Evolutionary conservation across 2,329 filamentous ascomycete species (phyloP), one percentile per base, ranked within the genome.

Genomic region (Metarhizium guizhouense): DNA sequence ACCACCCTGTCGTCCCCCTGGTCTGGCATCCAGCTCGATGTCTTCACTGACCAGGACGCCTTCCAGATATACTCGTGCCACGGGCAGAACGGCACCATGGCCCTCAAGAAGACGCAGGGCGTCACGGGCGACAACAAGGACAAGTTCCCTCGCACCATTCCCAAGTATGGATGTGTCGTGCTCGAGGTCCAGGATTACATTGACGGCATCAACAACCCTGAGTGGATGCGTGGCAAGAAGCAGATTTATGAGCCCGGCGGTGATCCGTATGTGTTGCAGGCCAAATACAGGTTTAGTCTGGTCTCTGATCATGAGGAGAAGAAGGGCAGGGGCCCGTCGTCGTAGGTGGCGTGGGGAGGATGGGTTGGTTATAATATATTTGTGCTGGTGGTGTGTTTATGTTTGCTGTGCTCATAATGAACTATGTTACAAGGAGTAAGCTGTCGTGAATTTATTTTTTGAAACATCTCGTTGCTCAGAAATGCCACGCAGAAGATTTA

Each of bases 151-250:
- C 76, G 85, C 42, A 81, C 80, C 7, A 86, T 90, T 30, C 79
- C 82, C 55, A 69, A 92, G 75, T 90, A 91, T 66, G 91, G 90
- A 36, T 96, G 93, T 70, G 67, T 96, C 30, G 93, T 96, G 51
- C 81, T 96, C 70, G 93, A 96, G 74, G 89, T 94, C 13, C 83
- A 96, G 77, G 91, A 94, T 69, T 96, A 85, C 82, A 95, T 96
- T 66, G 92, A 95, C 68, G 91, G 80, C 30, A 94, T 97, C 73
- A 96, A 96, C 73, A 82, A 95, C 63, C 92, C 92, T 0, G 82
- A 90, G 70, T 96, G 93, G 93, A 84, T 84, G 57, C 82, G 92
- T 54, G 42, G 42, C 13, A 48, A 42, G 52, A 84, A 79, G 72
- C 83, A 86, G 65, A 73, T 87, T 57, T 86, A 73, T 63, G 76